Evolutionary conservation across 805 yeast genomes (phyloP), one percentile per base, ranked within the genome.

Genomic region (Sugiyamaella smithiae): DNA sequence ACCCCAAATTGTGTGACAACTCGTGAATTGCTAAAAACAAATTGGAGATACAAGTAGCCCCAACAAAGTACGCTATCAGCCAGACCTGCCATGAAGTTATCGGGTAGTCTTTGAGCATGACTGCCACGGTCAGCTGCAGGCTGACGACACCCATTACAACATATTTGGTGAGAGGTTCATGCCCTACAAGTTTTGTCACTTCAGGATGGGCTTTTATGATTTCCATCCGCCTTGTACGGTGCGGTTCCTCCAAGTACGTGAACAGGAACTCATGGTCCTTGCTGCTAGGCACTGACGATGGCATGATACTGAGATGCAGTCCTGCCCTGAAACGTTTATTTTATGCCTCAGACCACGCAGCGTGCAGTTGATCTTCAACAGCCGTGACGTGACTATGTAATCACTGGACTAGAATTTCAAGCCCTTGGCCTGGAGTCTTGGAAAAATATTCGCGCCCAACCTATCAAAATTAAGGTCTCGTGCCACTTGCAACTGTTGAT

Each of bases 21-120:
- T 89, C 97, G 67, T 89, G 97, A 57, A 89, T 88, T 23, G 95
- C 91, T 54, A 89, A 71, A 62, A 88, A 89, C 35, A 85, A 67
- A 60, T 90, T 89, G 62, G 90, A 96, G 63, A 81, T 84, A 47
- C 86, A 77, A 6, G 95, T 86, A 12, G 93, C 97, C 1, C 97
- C 97, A 45, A 89, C 72, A 17, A 84, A 67, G 59, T 89, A 89
- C 4, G 95, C 91, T 9, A 79, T 61, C 0, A 74, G 56, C 59
- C 85, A 65, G 61, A 84, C 86, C 56, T 73, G 71, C 70, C 73
- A 73, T 23, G 75, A 64, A 37, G 77, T 67, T 22, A 84, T 74
- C 22, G 75, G 62, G 1, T 82, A 74, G 58, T 84, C 64, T 49
- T 85, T 71, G 45, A 89, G 68, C 48, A 73, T 64, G 59, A 76